Percentiles rank a stretch among this genome's conserved stretches.
phyloP scores from a whole-genome alignment of 1,284 basidiomycete genomes.

The Sporisorium scitamineum region DNA sequence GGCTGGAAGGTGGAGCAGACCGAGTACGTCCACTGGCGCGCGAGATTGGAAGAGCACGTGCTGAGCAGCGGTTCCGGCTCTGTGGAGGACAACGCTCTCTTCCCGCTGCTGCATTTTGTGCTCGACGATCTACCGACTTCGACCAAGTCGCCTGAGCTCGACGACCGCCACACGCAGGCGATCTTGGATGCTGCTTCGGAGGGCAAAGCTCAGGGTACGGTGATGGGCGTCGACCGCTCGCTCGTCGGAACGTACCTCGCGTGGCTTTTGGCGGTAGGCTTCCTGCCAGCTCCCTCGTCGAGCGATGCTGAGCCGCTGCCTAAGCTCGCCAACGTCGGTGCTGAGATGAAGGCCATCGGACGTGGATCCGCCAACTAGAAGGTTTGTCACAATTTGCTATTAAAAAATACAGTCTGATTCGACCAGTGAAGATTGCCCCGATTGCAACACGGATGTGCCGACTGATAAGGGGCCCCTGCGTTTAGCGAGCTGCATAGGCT shows the following conservation, averaged over 20 bases:
- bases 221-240: slow-evolving; percentile 80
- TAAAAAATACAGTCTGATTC: background rate
- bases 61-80: slow-evolving; percentile 71
- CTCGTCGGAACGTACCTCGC: slow-evolving; percentile 91
- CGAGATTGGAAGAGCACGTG: slow-evolving; percentile 92
- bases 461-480: background rate
- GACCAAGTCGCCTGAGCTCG: slow-evolving; percentile 92
- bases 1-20: slow-evolving; percentile 83
- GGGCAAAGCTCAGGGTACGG: slow-evolving; percentile 67
- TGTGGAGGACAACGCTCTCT: slow-evolving; percentile 91
- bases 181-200: slow-evolving; percentile 75
- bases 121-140: slow-evolving; percentile 95
- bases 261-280: slow-evolving; percentile 89
- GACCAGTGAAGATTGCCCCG: background rate
- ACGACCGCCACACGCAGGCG: slow-evolving; percentile 83
- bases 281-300: slow-evolving; percentile 73
- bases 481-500: background rate
- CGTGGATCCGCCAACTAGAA: slow-evolving; percentile 62
- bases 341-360: slow-evolving; percentile 63
- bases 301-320: slow-evolving; percentile 54
- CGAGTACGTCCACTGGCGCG: slow-evolving; percentile 93
- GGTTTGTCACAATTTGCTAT: background rate
- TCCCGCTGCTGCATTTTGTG: slow-evolving; percentile 96
- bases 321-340: slow-evolving; percentile 45
- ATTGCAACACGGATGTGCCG: background rate